phyloP scores from a whole-genome alignment of 495 filamentous ascomycete species.

The Darksidea phi region DNA sequence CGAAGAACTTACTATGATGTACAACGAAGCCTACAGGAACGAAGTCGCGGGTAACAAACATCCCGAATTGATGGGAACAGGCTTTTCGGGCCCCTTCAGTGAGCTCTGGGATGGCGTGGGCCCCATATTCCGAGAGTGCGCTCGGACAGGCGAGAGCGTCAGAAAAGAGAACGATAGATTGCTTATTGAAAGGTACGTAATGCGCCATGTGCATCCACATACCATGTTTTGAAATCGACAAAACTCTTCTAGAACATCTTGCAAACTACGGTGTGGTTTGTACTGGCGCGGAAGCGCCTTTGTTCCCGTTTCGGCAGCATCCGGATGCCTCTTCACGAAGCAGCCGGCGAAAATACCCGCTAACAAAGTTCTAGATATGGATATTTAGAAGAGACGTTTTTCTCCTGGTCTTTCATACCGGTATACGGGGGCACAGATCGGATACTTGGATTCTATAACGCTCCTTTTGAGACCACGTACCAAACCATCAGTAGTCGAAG shows the following conservation, averaged over 20 bases:
- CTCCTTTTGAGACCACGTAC: slow-evolving; percentile 26
- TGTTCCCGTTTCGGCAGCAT: too few relatives aligned
- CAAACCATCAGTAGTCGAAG: slow-evolving; percentile 24
- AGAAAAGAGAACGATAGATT: slow-evolving; percentile 18
- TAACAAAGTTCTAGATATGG: slow-evolving; percentile 3
- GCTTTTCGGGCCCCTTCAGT: slow-evolving; percentile 19
- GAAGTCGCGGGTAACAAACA: slow-evolving; percentile 29
- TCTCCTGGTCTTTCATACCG: slow-evolving; percentile 30
- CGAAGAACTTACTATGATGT: slow-evolving; percentile 29
- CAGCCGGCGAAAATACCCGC: too few relatives aligned
- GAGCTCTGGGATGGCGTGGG: slow-evolving; percentile 22
- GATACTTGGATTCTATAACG: slow-evolving; percentile 31
- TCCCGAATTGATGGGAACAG: slow-evolving; percentile 24
- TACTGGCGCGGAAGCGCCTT: too few relatives aligned
- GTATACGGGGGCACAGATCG: slow-evolving; percentile 22
- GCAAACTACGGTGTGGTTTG: too few relatives aligned
- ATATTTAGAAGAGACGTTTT: slow-evolving; percentile 34
- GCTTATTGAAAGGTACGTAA: slow-evolving; percentile 22
- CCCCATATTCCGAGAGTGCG: slow-evolving; percentile 26
- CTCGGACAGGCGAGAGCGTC: slow-evolving; percentile 32
- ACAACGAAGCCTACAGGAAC: slow-evolving; percentile 30
- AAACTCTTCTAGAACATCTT: too few relatives aligned
- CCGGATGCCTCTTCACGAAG: too few relatives aligned
- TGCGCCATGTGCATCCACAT: too few relatives aligned
- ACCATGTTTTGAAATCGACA: too few relatives aligned